Base-by-base conservation (phyloP, 768 basidiomycete genomes). In the Boletellus ananiceps region DNA sequence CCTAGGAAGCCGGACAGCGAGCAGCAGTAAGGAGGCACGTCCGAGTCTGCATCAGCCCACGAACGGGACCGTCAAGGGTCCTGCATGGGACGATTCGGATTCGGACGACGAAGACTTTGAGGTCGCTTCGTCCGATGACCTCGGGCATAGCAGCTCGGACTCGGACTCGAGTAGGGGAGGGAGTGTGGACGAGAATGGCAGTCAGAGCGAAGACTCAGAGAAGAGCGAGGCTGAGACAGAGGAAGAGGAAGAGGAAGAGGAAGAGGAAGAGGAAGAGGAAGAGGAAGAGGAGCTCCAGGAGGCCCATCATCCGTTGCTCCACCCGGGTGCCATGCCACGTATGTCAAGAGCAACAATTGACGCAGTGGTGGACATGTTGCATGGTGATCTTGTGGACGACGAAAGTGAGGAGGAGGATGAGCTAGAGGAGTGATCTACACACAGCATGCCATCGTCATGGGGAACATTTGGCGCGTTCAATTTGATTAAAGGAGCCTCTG, bases 271-370 rank as follows among this genome's bases (percentile, higher is more conserved):
- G 7, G 72, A 69, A 19, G 73, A 67, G 7, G 72, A 69, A 19
- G 73, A 67, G 7, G 72, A 69, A 18, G 75, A 70, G 23, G 76
- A 76, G 40, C 68, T 88, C 16, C 72, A 79, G 37, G 76, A 75
- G 4, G 72, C 72, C 18, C 71, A 73, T 38, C 86, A 88, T 62
- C 85, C 84, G 2, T 65, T 87, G 2, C 65, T 88, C 48, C 72
- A 76, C 12, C 79, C 81, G 0, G 86, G 84, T 21, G 83, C 83
- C 11, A 75, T 88, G 74, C 84, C 83, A 5, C 71, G 72, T 40
- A 82, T 87, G 79, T 81, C 80, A n/a, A 77, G 75, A 44, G 80
- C 81, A 2, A 79, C 79, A 2, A 70, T 87, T 39, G 74, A 85
- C n/a, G 76, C 79, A 70, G 83, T 78, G 4, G 78, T 82, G 11